Conservation (phyloP, 75 land plant species). For the Sequoiadendron giganteum region DNA sequence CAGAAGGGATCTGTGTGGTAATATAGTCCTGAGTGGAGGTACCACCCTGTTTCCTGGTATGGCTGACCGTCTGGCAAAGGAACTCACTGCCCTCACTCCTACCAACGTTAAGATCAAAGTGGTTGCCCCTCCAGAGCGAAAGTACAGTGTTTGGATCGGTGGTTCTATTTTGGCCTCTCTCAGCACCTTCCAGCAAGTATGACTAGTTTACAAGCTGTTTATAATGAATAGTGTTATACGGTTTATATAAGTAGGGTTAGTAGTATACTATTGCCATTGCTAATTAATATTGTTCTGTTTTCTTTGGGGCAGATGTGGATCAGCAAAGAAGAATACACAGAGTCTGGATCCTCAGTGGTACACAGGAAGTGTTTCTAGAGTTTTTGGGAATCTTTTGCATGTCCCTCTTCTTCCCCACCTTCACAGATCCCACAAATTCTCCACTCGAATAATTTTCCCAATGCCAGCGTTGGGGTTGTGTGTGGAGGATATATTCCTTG, state of each 20-base stretch:
- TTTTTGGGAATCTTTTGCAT: not conserved
- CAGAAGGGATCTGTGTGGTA: constrained; percentile 38
- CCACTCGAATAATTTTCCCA: no score
- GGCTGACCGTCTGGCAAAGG: not conserved
- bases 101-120: not conserved
- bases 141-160: constrained; percentile 30
- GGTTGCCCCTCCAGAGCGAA: not conserved
- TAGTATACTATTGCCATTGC: not conserved
- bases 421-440: no score
- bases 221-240: not conserved
- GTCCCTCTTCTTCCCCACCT: no score
- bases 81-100: not conserved
- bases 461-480: no score
- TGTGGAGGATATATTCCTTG: no score
- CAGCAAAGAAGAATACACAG: constrained; percentile 4
- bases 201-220: not conserved
- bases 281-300: not conserved
- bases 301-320: constrained; percentile 9
- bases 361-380: constrained; percentile 1
- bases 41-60: constrained; percentile 38
- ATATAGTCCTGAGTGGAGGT: constrained; percentile 33
- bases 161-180: constrained; percentile 25
- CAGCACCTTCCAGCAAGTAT: constrained; percentile 19
- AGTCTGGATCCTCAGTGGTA: constrained; percentile 6
- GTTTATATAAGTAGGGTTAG: not conserved